Percentiles rank a stretch among this genome's conserved stretches.
Conservation (phyloP, 495 filamentous ascomycete species). For the Xylaria nigripes region DNA sequence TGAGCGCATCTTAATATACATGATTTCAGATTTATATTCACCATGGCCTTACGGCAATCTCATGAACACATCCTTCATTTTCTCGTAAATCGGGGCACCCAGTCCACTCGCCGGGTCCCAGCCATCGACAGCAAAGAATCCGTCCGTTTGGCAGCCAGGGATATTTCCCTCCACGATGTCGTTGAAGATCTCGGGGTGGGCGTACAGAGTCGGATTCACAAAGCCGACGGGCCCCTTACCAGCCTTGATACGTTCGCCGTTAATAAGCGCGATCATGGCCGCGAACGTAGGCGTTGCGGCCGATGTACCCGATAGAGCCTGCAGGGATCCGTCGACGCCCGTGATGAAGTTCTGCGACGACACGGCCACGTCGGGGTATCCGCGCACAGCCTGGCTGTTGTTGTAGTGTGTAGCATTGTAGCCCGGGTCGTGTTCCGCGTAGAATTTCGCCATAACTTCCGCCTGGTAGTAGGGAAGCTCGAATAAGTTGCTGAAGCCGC, state of each 20-base stretch:
- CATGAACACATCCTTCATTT: not conserved
- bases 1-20: too few species aligned
- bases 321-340: not conserved
- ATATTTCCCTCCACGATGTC: conserved; percentile 56
- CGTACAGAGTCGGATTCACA: conserved; percentile 53
- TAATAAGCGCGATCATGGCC: conserved; percentile 52
- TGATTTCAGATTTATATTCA: too few species aligned
- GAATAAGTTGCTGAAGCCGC: conserved; percentile 43
- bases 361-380: conserved; percentile 14
- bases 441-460: not conserved
- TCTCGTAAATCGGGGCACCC: conserved; percentile 24
- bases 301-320: conserved; percentile 9
- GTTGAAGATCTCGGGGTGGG: conserved; percentile 50
- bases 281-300: conserved; percentile 24
- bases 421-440: not conserved
- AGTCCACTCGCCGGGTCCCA: conserved; percentile 57
- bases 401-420: conserved; percentile 14
- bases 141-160: conserved; percentile 49
- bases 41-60: not conserved
- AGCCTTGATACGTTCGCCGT: conserved; percentile 50
- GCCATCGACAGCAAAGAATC: conserved; percentile 44
- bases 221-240: conserved; percentile 45
- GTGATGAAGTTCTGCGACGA: conserved; percentile 5
- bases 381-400: conserved; percentile 10
- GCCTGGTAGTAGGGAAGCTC: conserved; percentile 13